phyloP scores from a whole-genome alignment of 495 filamentous ascomycete genomes.

The Astrothelium subdiscretum region DNA sequence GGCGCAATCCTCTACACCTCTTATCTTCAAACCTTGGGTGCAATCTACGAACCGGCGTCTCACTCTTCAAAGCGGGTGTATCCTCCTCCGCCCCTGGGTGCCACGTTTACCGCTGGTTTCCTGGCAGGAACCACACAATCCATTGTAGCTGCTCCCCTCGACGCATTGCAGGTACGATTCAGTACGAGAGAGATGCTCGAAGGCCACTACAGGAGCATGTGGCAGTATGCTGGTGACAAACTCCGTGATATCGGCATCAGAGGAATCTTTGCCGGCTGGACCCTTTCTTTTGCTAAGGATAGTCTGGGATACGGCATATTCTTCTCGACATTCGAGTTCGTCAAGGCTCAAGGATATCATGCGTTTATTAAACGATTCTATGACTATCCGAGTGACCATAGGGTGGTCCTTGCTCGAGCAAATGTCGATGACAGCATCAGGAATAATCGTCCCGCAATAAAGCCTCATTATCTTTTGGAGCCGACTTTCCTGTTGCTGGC shows the following conservation, averaged over 20 bases:
- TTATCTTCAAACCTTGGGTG: constrained; percentile 68
- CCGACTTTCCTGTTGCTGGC: constrained; percentile 70
- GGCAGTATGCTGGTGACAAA: constrained; percentile 65
- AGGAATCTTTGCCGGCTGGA: constrained; percentile 75
- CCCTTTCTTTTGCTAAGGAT: constrained; percentile 68
- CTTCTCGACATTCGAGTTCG: constrained; percentile 75
- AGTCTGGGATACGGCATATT: constrained; percentile 71
- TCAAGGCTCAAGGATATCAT: constrained; percentile 81
- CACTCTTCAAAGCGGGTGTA: constrained; percentile 57
- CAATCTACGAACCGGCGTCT: constrained; percentile 60
- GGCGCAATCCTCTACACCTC: constrained; percentile 80
- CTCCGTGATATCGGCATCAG: constrained; percentile 64
- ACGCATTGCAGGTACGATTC: constrained; percentile 74
- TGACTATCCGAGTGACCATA: constrained; percentile 6
- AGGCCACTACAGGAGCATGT: constrained; percentile 66
- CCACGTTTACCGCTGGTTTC: constrained; percentile 68
- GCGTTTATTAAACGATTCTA: constrained; percentile 69
- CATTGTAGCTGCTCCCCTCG: constrained; percentile 72
- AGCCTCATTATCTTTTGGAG: constrained; percentile 76
- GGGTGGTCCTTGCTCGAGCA: neutral
- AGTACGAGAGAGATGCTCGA: constrained; percentile 56
- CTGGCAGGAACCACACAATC: constrained; percentile 68
- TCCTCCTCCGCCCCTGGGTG: constrained; percentile 52
- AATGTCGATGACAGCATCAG: constrained; percentile 7
- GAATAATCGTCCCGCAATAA: constrained; percentile 44